Percentiles rank a stretch among this genome's conserved stretches.
Evolutionary conservation across 495 filamentous ascomycete species (phyloP).

Genomic region (Aspergillus funiculosus): DNA sequence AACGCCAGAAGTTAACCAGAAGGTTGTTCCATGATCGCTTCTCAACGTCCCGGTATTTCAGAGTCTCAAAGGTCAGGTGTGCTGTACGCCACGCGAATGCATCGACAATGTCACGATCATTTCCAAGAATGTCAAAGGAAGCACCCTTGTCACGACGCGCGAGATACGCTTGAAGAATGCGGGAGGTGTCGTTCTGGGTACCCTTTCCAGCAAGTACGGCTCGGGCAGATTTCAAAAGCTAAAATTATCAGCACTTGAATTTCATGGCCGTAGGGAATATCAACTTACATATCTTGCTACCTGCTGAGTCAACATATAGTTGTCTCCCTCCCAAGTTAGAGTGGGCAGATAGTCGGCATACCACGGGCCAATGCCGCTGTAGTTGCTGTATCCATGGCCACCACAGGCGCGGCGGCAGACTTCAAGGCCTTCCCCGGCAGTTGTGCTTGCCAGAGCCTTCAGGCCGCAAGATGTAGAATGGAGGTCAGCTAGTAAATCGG

Average conservation of each 20-base stretch:
- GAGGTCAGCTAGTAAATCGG: constrained; percentile 63
- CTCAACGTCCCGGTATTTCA: constrained; percentile 64
- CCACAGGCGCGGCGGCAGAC: constrained; percentile 66
- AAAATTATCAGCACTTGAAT: constrained; percentile 7
- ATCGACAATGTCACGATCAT: constrained; percentile 56
- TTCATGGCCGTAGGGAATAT: not conserved
- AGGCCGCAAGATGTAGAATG: constrained; percentile 70
- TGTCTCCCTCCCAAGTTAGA: constrained; percentile 62
- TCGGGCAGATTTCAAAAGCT: constrained; percentile 59
- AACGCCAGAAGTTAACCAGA: constrained; percentile 67
- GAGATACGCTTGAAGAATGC: constrained; percentile 54
- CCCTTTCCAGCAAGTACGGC: constrained; percentile 52
- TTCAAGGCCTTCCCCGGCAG: constrained; percentile 64
- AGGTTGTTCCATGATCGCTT: constrained; percentile 66
- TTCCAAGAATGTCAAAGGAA: constrained; percentile 59
- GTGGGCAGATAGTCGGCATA: constrained; percentile 68
- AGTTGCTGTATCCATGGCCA: constrained; percentile 66
- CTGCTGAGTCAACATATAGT: constrained; percentile 75
- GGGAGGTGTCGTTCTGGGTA: constrained; percentile 51
- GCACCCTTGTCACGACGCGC: constrained; percentile 57
- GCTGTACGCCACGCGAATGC: constrained; percentile 68
- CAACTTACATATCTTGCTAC: constrained; percentile 59
- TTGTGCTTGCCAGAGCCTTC: constrained; percentile 62
- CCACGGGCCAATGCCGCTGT: constrained; percentile 61
- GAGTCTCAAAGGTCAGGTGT: constrained; percentile 63